phyloP scores from a whole-genome alignment of 2,329 filamentous ascomycete species.

The Penicillium sp. region DNA sequence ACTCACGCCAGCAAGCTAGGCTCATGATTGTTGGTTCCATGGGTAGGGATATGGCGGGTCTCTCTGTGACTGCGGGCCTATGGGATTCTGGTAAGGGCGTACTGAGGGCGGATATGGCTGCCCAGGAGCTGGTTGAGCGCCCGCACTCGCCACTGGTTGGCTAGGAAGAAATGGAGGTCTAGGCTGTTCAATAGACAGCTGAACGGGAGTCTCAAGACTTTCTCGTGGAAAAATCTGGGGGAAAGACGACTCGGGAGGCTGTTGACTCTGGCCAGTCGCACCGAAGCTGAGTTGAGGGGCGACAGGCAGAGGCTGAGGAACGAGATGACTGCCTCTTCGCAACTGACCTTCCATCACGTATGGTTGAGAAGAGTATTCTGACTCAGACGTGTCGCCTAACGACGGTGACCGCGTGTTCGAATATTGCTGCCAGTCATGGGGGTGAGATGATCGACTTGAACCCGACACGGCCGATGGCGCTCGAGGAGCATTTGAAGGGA shows the following conservation, averaged over 20 bases:
- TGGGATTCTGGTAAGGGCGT: constrained; percentile 5
- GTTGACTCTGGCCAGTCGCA: constrained; percentile 13
- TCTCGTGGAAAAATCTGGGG: constrained; percentile 22
- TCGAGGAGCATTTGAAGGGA: constrained; percentile 17
- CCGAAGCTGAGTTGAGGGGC: constrained; percentile 24
- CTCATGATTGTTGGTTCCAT: constrained; percentile 15
- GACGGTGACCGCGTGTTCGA: constrained; percentile 27
- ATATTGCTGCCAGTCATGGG: constrained; percentile 30
- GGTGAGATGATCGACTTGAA: constrained; percentile 26
- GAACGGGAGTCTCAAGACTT: constrained; percentile 9
- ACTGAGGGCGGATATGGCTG: constrained; percentile 11
- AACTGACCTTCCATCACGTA: constrained; percentile 18
- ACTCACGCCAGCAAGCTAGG: neutral
- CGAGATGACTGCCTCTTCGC: constrained; percentile 10
- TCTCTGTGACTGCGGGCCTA: constrained; percentile 6
- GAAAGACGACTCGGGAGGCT: constrained; percentile 20
- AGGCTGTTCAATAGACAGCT: constrained; percentile 11
- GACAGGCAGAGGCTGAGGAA: constrained; percentile 8
- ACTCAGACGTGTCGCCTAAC: constrained; percentile 26
- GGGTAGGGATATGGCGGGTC: constrained; percentile 14
- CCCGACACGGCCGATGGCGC: constrained; percentile 24
- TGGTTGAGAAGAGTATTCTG: constrained; percentile 26
- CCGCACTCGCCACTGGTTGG: constrained; percentile 15
- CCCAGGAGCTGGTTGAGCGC: constrained; percentile 1
- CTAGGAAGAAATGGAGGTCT: constrained; percentile 10